Conservation (phyloP, 208 protist genomes). For the Trypanosoma vivax region DNA sequence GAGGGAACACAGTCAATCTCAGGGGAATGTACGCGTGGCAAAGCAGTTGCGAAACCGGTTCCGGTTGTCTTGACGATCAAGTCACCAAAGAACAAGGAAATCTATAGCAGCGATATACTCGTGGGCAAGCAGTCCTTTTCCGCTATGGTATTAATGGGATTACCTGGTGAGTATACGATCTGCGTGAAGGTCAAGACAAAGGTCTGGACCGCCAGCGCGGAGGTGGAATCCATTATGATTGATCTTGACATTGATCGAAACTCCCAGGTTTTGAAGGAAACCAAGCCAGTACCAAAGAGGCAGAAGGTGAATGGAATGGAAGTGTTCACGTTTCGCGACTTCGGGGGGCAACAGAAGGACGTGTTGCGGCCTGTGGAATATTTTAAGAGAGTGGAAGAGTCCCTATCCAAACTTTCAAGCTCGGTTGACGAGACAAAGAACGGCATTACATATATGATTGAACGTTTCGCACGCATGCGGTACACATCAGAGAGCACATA, state of each 20-base stretch:
- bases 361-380: conserved; percentile 49
- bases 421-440: conserved; percentile 2
- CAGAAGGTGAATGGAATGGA: conserved; percentile 46
- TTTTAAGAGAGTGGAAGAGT: conserved; percentile 28
- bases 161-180: conserved; percentile 15
- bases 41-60: not conserved
- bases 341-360: conserved; percentile 53
- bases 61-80: not conserved
- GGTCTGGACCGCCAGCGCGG: not conserved
- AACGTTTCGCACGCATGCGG: conserved; percentile 37
- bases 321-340: conserved; percentile 59
- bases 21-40: conserved; percentile 36
- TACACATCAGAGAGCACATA: conserved; percentile 71
- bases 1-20: conserved; percentile 23
- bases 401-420: conserved; percentile 15
- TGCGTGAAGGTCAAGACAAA: conserved; percentile 15
- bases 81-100: not conserved
- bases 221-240: conserved; percentile 7
- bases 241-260: conserved; percentile 23
- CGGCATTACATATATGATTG: conserved; percentile 18
- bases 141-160: not conserved
- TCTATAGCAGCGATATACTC: not conserved
- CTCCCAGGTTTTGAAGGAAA: not conserved
- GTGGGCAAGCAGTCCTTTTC: conserved; percentile 19
- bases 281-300: conserved; percentile 15